phyloP scores from a whole-genome alignment of 148 eudicot genomes.

The Spergularia bocconei region DNA sequence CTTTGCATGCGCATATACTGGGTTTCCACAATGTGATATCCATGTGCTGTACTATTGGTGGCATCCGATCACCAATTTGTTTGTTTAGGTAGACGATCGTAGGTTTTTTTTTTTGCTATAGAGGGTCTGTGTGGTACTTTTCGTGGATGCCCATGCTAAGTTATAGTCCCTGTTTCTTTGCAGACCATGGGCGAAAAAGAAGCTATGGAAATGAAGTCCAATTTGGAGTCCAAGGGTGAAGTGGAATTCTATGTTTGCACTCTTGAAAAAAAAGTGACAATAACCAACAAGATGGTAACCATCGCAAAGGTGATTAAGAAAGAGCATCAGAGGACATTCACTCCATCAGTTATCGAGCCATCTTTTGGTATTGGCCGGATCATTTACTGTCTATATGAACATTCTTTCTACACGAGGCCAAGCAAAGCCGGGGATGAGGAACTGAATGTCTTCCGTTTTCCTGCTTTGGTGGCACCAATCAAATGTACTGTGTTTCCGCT shows the following conservation, averaged over 20 bases:
- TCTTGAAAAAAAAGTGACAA: constrained; percentile 63
- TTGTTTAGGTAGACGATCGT: not conserved
- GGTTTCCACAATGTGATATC: not conserved
- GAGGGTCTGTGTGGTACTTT: too few relatives aligned
- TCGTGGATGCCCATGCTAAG: not conserved
- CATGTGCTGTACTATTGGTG: too few relatives aligned
- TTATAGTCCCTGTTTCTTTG: constrained; percentile 6
- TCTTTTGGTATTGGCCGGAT: constrained; percentile 98
- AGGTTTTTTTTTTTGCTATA: not conserved
- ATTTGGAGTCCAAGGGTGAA: constrained; percentile 75
- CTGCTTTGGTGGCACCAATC: constrained; percentile 90
- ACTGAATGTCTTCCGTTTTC: constrained; percentile 81
- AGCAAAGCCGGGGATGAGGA: constrained; percentile 85
- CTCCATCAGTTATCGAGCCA: constrained; percentile 93
- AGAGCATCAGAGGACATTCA: constrained; percentile 88
- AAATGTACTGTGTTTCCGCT: constrained; percentile 91
- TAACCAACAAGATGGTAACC: constrained; percentile 70
- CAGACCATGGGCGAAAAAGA: constrained; percentile 91
- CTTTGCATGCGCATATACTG: not conserved
- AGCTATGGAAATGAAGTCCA: constrained; percentile 88
- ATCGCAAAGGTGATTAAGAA: constrained; percentile 77
- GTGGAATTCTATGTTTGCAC: constrained; percentile 73
- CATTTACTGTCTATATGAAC: constrained; percentile 85
- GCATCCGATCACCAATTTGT: too few relatives aligned
- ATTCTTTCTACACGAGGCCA: constrained; percentile 80